A percentile compares a stretch with the other conserved stretches of the same genome.
phyloP scores from a whole-genome alignment of 2,329 filamentous ascomycete genomes.

The Rhinocladiella similis region DNA sequence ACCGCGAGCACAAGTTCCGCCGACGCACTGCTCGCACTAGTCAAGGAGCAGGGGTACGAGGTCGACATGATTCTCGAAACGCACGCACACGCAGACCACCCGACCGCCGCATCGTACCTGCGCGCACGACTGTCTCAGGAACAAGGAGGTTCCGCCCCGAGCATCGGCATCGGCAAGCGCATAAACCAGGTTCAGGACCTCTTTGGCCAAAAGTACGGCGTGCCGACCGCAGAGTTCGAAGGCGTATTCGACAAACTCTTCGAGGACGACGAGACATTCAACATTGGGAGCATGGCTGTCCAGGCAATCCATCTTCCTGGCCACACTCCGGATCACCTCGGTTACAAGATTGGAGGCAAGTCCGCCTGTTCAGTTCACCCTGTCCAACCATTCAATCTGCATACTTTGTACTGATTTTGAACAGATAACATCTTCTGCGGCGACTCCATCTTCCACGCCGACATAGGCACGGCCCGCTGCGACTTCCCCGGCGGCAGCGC shows the following conservation, averaged over 20 bases:
- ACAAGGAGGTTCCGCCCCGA: conserved; percentile 39
- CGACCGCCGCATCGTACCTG: conserved; percentile 59
- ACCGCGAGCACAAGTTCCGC: conserved; percentile 52
- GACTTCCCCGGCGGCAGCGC: conserved; percentile 58
- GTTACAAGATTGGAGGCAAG: conserved; percentile 54
- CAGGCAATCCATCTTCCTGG: conserved; percentile 58
- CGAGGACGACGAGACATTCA: conserved; percentile 55
- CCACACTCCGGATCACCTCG: conserved; percentile 62
- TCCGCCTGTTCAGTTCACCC: too few species aligned
- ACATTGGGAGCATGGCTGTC: conserved; percentile 49
- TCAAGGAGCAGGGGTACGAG: conserved; percentile 46
- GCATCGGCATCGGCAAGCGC: conserved; percentile 57
- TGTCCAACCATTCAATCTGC: too few species aligned
- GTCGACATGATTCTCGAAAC: conserved; percentile 59
- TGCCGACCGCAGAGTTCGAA: conserved; percentile 45
- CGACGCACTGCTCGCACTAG: conserved; percentile 48
- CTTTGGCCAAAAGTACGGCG: conserved; percentile 52
- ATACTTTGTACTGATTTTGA: not conserved
- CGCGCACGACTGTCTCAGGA: conserved; percentile 42
- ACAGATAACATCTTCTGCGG: conserved; percentile 53
- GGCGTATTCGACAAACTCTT: conserved; percentile 56
- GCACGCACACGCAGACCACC: conserved; percentile 61
- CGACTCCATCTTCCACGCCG: conserved; percentile 54
- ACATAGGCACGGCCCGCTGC: conserved; percentile 54
- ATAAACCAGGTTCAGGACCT: conserved; percentile 54